These are phyloP conservation scores for Falciphora oryzae DNA, from an alignment of 2,329 filamentous ascomycete species.

Conservation along the genomic window DNA sequence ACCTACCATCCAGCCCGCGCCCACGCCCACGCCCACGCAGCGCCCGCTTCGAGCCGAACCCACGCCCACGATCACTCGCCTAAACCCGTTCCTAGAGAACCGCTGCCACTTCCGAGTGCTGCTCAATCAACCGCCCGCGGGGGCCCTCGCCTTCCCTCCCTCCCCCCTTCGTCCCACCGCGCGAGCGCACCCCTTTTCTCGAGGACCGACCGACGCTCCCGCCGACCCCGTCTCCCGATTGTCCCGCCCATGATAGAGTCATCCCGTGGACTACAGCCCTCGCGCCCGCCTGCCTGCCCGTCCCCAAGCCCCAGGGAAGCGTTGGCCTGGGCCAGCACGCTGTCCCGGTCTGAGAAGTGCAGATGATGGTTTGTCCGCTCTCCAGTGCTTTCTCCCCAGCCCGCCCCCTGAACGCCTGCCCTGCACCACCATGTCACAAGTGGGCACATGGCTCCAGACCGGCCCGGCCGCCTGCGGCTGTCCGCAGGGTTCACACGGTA, in stretches of 20 bases:
- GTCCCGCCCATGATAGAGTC: constrained; percentile 8
- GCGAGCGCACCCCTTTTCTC: neutral
- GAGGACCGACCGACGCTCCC: neutral
- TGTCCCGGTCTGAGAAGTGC: constrained; percentile 13
- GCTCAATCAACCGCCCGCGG: neutral
- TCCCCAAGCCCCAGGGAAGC: constrained; percentile 10
- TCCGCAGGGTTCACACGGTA: neutral
- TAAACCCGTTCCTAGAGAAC: neutral
- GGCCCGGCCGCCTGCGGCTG: neutral
- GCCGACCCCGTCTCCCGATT: no score
- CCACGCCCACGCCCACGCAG: no score
- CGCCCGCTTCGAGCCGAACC: no score
- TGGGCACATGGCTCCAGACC: neutral
- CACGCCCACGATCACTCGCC: neutral
- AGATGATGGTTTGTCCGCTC: constrained; percentile 18
- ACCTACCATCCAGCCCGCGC: no score
- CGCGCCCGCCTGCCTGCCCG: constrained; percentile 2
- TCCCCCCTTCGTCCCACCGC: neutral
- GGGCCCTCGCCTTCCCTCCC: neutral
- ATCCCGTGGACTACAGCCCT: neutral
- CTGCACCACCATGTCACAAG: neutral
- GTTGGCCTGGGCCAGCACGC: constrained; percentile 14
- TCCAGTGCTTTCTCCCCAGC: neutral
- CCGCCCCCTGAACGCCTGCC: neutral
- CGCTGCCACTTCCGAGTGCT: neutral